These are phyloP conservation scores for Thelonectria discophora DNA, from an alignment of 2,329 filamentous ascomycete species.

Conservation along the genomic window DNA sequence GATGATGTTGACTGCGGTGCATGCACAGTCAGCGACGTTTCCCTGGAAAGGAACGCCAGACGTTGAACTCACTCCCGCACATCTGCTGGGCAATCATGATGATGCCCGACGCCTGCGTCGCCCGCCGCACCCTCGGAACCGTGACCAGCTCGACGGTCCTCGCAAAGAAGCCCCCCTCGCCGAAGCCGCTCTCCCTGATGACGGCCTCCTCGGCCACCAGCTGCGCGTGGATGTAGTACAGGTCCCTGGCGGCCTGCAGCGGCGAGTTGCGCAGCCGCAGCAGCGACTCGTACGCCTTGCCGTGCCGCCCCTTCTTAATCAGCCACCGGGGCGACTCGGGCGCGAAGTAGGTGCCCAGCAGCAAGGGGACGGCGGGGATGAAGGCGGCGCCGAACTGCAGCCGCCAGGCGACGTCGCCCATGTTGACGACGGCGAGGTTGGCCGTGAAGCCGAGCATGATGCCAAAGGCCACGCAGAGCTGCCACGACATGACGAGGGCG, in stretches of 20 bases:
- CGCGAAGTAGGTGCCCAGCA: conserved; percentile 66
- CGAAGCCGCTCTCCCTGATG: conserved; percentile 43
- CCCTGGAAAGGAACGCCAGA: too few relatives aligned
- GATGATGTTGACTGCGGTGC: conserved; percentile 55
- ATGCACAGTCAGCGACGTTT: background rate
- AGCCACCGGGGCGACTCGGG: conserved; percentile 73
- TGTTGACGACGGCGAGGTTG: conserved; percentile 70
- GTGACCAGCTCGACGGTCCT: conserved; percentile 67
- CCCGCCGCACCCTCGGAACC: conserved; percentile 65
- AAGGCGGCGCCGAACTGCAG: conserved; percentile 72
- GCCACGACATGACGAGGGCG: conserved; percentile 64
- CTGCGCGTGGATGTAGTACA: conserved; percentile 66
- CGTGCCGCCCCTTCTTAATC: conserved; percentile 67
- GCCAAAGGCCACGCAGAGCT: conserved; percentile 63
- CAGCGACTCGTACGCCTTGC: conserved; percentile 65
- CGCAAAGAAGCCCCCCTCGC: conserved; percentile 54
- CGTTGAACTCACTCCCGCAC: conserved; percentile 57
- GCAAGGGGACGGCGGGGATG: conserved; percentile 69
- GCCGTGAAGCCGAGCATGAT: conserved; percentile 74
- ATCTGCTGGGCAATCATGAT: conserved; percentile 75
- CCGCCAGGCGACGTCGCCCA: conserved; percentile 67
- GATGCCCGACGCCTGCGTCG: conserved; percentile 71
- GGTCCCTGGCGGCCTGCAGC: conserved; percentile 68
- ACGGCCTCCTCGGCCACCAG: conserved; percentile 45
- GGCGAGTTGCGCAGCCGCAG: conserved; percentile 64